Evolutionary conservation across 2,329 filamentous ascomycete genomes (phyloP), one percentile per base, ranked within the genome.

Genomic region (Boeremia lycopersici): DNA sequence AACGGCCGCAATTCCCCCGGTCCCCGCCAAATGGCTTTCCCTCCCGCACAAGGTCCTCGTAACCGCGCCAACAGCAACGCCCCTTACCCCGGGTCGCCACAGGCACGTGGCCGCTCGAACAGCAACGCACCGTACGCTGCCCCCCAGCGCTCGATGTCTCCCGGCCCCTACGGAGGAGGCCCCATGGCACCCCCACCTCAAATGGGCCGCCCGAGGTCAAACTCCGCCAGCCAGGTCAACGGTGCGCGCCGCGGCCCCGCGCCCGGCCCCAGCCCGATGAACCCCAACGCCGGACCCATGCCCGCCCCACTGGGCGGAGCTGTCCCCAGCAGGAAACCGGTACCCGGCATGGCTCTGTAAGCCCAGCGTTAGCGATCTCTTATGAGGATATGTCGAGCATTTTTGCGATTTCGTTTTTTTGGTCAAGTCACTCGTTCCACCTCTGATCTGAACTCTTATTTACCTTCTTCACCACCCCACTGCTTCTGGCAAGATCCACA

Each of bases 311-410:
- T 46, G 45, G 30, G 48, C 13, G 47, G 55, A 38, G 58, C 63
- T 19, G 62, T 78, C 42, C 78, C 77, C 7, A 59, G 65, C 29
- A 72, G 78, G 62, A 81, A 81, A 68, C 78, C 79, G 25, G 74
- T 81, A 19, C 78, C 78, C 19, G 79, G 79, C 36, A 74, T 76
- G 69, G 78, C 78, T 19, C 62, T 79, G 55, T 80, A 66, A 30
- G 12, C 19, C 28, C 17, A 17, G 30, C 29, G 26, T 33, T 46
- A 47, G 35, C 47, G 39, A 36, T 55, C 53, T 57, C 53, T 69
- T 49, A 70, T 67, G 67, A 69, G 65, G 59, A 47, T 19, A 55
- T 55, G 52, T 55, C 30, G 36, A 55, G 52, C 62, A 55, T 47
- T 63, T 55, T 56, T 55, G 53, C 45, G 58, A 53, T 61, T 38